Conservation (phyloP, 2,329 filamentous ascomycete species). For the Xylaria sp. region DNA sequence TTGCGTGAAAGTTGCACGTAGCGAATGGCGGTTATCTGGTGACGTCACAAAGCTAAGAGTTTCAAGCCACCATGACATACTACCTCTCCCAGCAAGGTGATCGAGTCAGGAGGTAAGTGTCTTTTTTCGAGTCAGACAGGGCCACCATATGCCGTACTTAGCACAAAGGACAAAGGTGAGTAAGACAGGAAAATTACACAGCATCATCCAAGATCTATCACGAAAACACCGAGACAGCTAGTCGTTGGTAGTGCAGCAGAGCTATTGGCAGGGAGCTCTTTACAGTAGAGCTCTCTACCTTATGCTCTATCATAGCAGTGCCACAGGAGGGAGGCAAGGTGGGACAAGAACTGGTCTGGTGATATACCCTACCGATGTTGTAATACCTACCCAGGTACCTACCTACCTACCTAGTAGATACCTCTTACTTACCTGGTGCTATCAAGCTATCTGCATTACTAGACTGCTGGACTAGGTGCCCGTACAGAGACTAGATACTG, state of each 20-base stretch:
- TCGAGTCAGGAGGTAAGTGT: neutral
- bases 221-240: neutral
- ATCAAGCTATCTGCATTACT: neutral
- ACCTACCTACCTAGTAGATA: no score
- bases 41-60: constrained; percentile 29
- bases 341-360: neutral
- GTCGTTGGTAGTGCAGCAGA: neutral
- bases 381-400: constrained; percentile 5
- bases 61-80: constrained; percentile 31
- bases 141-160: neutral
- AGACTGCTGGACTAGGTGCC: no score
- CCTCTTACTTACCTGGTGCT: neutral
- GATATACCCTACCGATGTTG: neutral
- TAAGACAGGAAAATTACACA: neutral
- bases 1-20: constrained; percentile 1
- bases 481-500: no score
- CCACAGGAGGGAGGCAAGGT: neutral
- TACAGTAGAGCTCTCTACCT: no score
- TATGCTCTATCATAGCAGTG: no score
- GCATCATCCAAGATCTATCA: neutral
- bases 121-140: neutral
- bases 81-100: neutral
- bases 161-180: neutral
- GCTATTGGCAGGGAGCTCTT: neutral
- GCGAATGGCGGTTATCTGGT: constrained; percentile 4